Base-by-base conservation (phyloP, 331 rosid genomes). In the Quercus phellos region DNA sequence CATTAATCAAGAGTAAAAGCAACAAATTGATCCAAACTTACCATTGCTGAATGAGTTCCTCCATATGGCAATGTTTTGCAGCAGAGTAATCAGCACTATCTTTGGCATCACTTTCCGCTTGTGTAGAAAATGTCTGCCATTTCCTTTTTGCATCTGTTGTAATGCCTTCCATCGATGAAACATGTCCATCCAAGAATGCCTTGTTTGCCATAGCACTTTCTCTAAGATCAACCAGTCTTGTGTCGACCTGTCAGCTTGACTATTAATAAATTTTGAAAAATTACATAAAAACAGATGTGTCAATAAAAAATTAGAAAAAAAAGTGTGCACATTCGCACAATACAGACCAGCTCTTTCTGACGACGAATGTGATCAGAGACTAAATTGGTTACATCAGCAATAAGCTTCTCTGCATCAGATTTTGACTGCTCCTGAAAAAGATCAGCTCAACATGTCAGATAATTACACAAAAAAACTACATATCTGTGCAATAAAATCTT, bases 41-140 rank as follows among this genome's bases (percentile, higher is more conserved):
- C 99, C 94, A 81, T 56, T 89, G 90, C 79, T 95, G 96, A 75
- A 93, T 63, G 50, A 93, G 90, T 26, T 24, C 86, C 83, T 88
- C 93, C 92, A 93, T 86, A 30, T 90, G 96, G 72, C 97, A 89
- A 83, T 95, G 98, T 77, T 93, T 91, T 9, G 92, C 88, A 0
- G 91, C 91, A 71, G 96, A 88, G 84, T 89, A 89, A 60, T 91
- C 97, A 56, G 88, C 92, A 13, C 85, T 84, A 38, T 87, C 98
- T 72, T 67, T 90, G 13, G 85, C 85, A 58, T 89, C 96, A 55
- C 83, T 86, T 80, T 91, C 97, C 21, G 96, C 95, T 54, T 91
- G 92, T 26, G 72, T n/a, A 54, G 92, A 87, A 73, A 89, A 91
- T 46, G 88, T 81, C 59, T 85, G 87, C 99, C 99, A 95, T 82